A percentile compares a stretch with the other conserved stretches of the same genome.
phyloP scores from a whole-genome alignment of 2,329 filamentous ascomycete species.

The Penicillium rolfsii region DNA sequence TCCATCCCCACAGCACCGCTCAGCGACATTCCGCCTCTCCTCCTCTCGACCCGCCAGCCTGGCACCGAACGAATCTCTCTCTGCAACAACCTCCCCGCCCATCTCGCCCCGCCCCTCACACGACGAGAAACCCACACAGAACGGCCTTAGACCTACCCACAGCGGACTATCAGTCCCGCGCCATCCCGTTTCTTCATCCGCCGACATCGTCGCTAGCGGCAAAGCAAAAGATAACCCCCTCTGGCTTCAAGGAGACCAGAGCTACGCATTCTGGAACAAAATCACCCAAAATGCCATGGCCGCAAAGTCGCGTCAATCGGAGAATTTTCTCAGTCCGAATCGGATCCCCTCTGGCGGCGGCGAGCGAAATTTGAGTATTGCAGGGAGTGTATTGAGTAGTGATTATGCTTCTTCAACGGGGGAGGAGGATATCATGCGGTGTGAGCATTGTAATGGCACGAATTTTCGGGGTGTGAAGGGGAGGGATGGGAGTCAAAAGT shows the following conservation, averaged over 20 bases:
- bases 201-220: conserved; percentile 30
- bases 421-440: conserved; percentile 56
- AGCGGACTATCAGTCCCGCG: conserved; percentile 6
- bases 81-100: conserved; percentile 35
- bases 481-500: conserved; percentile 55
- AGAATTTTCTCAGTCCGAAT: conserved; percentile 27
- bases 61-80: conserved; percentile 34
- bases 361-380: conserved; percentile 47
- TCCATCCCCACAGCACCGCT: conserved; percentile 52
- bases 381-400: conserved; percentile 61
- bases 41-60: conserved; percentile 30
- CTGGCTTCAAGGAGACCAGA: conserved; percentile 55
- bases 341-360: conserved; percentile 28
- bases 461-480: conserved; percentile 66
- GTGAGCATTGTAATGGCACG: conserved; percentile 61
- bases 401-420: conserved; percentile 52
- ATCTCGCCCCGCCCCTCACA: conserved; percentile 31
- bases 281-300: conserved; percentile 45
- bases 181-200: conserved; percentile 21
- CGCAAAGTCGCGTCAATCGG: conserved; percentile 29
- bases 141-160: background rate
- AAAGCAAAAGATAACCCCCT: conserved; percentile 47
- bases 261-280: conserved; percentile 59
- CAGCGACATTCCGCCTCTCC: conserved; percentile 18
- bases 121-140: conserved; percentile 23